phyloP scores from a whole-genome alignment of 352 stramenopile genomes.

The Pythium biforme region DNA sequence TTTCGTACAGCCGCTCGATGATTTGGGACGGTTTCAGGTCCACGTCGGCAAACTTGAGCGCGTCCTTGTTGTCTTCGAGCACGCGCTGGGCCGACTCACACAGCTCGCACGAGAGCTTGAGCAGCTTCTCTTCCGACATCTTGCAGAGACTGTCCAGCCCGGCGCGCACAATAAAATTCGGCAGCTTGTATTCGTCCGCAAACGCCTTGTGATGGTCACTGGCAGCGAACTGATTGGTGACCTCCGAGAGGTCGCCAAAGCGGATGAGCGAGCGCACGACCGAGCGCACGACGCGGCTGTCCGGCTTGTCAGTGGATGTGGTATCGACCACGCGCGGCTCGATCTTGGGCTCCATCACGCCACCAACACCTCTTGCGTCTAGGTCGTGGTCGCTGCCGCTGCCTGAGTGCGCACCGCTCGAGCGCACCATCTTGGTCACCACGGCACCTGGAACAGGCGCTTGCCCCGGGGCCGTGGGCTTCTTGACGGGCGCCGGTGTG shows the following conservation, averaged over 20 bases:
- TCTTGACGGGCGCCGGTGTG: constrained; percentile 44
- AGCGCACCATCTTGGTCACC: constrained; percentile 60
- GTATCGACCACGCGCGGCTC: constrained; percentile 36
- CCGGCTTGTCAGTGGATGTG: constrained; percentile 29
- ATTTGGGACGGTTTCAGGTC: constrained; percentile 73
- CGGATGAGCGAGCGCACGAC: constrained; percentile 69
- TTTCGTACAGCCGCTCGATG: constrained; percentile 83
- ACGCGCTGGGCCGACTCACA: constrained; percentile 47
- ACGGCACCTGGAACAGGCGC: constrained; percentile 6
- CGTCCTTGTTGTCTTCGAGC: constrained; percentile 68
- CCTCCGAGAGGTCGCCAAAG: constrained; percentile 78
- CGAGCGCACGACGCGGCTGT: constrained; percentile 69
- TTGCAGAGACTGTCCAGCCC: constrained; percentile 59
- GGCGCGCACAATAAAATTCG: constrained; percentile 70
- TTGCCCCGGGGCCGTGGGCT: constrained; percentile 27
- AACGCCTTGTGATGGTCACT: constrained; percentile 48
- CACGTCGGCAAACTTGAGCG: constrained; percentile 73
- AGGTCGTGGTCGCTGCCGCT: constrained; percentile 29
- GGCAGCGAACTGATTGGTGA: constrained; percentile 43
- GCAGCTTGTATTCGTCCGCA: constrained; percentile 74
- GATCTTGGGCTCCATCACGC: constrained; percentile 43
- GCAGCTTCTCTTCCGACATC: constrained; percentile 48
- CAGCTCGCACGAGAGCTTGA: constrained; percentile 65
- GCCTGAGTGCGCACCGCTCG: constrained; percentile 19
- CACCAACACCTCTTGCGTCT: constrained; percentile 1